These are phyloP conservation scores for Yamadazyma epiphylla DNA, from an alignment of 1,139 yeast species.

Conservation along the genomic window DNA sequence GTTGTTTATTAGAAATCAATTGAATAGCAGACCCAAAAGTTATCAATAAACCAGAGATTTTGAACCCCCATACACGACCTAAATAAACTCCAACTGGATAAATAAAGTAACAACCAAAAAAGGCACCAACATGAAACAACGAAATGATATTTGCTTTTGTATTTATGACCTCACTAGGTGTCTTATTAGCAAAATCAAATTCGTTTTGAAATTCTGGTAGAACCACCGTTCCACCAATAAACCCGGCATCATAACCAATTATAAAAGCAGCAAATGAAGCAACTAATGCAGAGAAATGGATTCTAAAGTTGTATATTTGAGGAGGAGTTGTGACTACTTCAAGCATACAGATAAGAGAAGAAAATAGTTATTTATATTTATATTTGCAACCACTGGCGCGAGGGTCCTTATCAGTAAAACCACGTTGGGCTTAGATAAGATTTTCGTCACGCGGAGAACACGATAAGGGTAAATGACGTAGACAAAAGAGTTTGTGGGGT, in stretches of 20 bases:
- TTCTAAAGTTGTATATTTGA: conserved; percentile 6
- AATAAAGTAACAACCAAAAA: conserved; percentile 25
- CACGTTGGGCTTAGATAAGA: too few species aligned
- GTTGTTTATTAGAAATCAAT: conserved; percentile 5
- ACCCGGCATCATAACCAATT: conserved; percentile 34
- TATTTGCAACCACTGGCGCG: too few species aligned
- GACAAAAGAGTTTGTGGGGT: too few species aligned
- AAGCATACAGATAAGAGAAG: too few species aligned
- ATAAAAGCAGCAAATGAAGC: conserved; percentile 25
- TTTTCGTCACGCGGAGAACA: too few species aligned
- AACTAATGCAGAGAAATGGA: conserved; percentile 12
- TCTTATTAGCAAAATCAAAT: conserved; percentile 21
- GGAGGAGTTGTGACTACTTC: too few species aligned
- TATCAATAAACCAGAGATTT: conserved; percentile 29
- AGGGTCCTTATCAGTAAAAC: too few species aligned
- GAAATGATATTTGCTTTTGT: conserved; percentile 29
- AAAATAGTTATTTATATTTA: too few species aligned
- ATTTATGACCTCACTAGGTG: conserved; percentile 10
- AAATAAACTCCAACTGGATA: conserved; percentile 25
- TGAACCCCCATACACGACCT: conserved; percentile 25
- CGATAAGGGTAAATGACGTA: too few species aligned
- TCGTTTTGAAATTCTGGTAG: conserved; percentile 23
- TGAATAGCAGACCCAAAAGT: conserved; percentile 41
- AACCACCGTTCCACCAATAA: conserved; percentile 30
- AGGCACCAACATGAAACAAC: conserved; percentile 34